Base-by-base conservation (phyloP, 371 early-diverging fungal species). In the Mucor lusitanicus region DNA sequence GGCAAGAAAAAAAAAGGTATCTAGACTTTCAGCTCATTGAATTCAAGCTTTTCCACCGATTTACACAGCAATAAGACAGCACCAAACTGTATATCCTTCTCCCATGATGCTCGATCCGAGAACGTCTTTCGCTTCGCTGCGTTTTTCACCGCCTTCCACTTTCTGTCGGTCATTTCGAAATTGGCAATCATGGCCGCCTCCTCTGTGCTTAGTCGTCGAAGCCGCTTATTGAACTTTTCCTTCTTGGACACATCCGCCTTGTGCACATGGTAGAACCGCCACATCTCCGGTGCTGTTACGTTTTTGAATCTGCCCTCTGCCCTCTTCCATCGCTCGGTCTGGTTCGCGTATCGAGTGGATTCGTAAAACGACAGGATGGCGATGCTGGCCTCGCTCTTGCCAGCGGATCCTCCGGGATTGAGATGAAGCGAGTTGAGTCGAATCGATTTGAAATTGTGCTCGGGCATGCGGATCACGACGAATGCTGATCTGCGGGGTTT, bases 41-140 rank as follows among this genome's bases (percentile, higher is more conserved):
- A 73, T 32, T 63, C 66, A 19, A 73, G 66, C 15, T 59, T 33
- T 44, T 69, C 65, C 0, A 73, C 73, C 17, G 73, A 69, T 65
- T 69, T 69, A 55, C 62, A 65, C n/a, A 73, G 50, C 17, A 73
- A 40, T 9, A 73, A 28, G 0, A 73, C 62, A 5, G 73, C 63
- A 12, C 73, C 73, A 59, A 69, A 73, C 48, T 67, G 73, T 53
- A 69, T 73, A 28, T 73, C 73, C 32, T 69, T 73, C 37, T 69
- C 66, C 73, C 73, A 73, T 13, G 54, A 30, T 0, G 62, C 8
- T 42, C 48, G 58, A 35, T 65, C 66, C 33, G 40, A 37, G 66
- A 59, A 73, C 33, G 62, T 17, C 48, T 68, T 68, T 35, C 73
- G 46, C 21, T 40, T 48, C 3, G 54, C 3, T 19, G 69, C 63